Conservation (phyloP, 257 asterid genomes). For the Mitragyna speciosa region DNA sequence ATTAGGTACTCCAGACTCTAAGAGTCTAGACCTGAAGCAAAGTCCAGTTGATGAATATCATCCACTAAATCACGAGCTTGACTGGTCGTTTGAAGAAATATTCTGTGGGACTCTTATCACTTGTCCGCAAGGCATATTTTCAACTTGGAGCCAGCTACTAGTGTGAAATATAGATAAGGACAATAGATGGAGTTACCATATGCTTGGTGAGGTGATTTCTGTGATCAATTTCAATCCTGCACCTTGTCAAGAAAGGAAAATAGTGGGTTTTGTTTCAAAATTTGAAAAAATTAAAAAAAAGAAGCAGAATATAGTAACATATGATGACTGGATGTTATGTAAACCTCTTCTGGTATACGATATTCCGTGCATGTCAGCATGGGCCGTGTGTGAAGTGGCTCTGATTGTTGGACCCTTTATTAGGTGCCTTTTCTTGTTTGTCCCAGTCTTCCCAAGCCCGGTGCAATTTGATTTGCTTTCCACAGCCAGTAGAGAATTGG, state of each 20-base stretch:
- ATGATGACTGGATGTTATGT: not conserved
- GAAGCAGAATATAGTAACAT: not conserved
- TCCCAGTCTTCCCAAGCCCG: not conserved
- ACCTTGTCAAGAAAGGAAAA: not conserved
- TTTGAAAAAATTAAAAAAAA: not conserved
- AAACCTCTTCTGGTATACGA: not conserved
- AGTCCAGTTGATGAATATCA: not conserved
- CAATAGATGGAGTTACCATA: not conserved
- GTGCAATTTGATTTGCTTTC: conserved; percentile 2
- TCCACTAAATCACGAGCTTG: not conserved
- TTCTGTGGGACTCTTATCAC: not conserved
- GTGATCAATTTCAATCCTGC: not conserved
- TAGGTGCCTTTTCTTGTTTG: not conserved
- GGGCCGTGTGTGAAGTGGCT: conserved; percentile 18
- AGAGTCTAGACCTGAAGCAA: not conserved
- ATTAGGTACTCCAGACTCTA: not conserved
- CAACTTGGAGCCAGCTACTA: not conserved
- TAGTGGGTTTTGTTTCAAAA: not conserved
- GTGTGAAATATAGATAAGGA: not conserved
- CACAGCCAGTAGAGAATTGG: conserved; percentile 10
- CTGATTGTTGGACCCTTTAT: conserved; percentile 8
- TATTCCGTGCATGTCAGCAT: conserved; percentile 4
- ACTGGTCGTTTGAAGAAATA: not conserved
- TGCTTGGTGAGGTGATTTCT: not conserved
- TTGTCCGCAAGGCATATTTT: not conserved